phyloP scores from a whole-genome alignment of 2,329 filamentous ascomycete species.

The Colletotrichum orchidophilum region DNA sequence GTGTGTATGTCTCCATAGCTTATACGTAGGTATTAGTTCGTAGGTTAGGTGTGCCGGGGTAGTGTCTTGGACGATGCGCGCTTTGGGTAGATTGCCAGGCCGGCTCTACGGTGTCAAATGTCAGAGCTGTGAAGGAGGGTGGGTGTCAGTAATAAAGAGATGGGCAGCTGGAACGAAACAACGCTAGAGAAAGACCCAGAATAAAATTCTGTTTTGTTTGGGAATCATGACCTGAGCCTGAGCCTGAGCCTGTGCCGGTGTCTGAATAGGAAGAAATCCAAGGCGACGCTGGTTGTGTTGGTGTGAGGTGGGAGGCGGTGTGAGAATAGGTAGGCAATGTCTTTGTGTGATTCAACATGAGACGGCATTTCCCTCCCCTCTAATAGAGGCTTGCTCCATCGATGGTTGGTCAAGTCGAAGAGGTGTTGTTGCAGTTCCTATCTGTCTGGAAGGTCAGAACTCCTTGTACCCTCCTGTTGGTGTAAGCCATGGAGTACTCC shows the following conservation, averaged over 20 bases:
- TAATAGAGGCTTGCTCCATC: neutral
- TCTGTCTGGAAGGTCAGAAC: neutral
- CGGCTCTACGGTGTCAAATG: constrained; percentile 19
- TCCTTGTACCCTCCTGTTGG: neutral
- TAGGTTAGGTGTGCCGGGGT: neutral
- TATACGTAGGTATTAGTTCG: neutral
- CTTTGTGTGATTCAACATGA: constrained; percentile 1
- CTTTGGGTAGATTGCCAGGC: neutral
- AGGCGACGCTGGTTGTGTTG: neutral
- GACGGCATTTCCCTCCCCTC: neutral
- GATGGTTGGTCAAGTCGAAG: neutral
- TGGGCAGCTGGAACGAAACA: constrained; percentile 20
- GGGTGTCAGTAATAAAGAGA: neutral
- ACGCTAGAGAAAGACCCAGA: constrained; percentile 27
- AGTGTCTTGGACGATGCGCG: neutral
- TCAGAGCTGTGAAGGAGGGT: neutral
- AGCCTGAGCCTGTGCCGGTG: neutral
- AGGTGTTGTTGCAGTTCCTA: neutral
- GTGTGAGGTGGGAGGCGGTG: neutral
- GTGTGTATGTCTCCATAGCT: too few relatives aligned
- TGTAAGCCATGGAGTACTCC: too few relatives aligned
- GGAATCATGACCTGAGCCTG: constrained; percentile 12
- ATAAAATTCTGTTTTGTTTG: constrained; percentile 29
- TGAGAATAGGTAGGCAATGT: neutral
- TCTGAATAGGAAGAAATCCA: neutral